Evolutionary conservation across 1,139 yeast species (phyloP).

Genomic region (Candida mesenterica): DNA sequence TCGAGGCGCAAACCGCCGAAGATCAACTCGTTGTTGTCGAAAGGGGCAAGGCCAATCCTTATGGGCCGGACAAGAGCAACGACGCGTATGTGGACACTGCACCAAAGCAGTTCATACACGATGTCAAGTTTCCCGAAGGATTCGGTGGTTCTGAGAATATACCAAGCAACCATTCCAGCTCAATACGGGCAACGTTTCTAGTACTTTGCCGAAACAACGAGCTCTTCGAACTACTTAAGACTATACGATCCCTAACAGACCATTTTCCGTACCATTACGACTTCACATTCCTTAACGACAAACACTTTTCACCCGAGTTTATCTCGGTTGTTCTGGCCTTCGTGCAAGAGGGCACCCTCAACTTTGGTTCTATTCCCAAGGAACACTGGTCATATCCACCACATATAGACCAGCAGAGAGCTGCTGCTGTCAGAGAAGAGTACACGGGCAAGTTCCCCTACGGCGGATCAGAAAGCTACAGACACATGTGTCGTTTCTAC

Average conservation of each 20-base stretch:
- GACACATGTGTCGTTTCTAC: conserved; percentile 39
- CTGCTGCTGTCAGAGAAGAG: conserved; percentile 12
- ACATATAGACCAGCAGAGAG: conserved; percentile 25
- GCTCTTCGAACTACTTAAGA: conserved; percentile 14
- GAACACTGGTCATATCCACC: conserved; percentile 35
- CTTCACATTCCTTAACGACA: conserved; percentile 36
- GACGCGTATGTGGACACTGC: neutral
- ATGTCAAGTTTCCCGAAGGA: too few species aligned
- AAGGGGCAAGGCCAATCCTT: neutral
- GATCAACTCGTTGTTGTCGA: neutral
- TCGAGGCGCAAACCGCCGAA: neutral
- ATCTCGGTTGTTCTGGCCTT: conserved; percentile 19
- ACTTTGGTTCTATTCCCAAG: conserved; percentile 30
- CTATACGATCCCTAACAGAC: conserved; percentile 20
- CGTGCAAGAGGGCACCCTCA: conserved; percentile 23
- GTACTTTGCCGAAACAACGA: conserved; percentile 16
- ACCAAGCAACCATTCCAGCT: too few species aligned
- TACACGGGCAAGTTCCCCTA: conserved; percentile 15
- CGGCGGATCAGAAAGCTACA: conserved; percentile 30
- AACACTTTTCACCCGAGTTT: conserved; percentile 28
- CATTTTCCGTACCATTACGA: conserved; percentile 27
- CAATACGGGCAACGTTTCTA: conserved; percentile 12
- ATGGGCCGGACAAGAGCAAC: neutral
- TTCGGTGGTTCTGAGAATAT: too few species aligned
- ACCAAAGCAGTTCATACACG: too few species aligned